Percentiles rank a stretch among this genome's conserved stretches.
These are phyloP conservation scores for Jaapia argillacea DNA, from an alignment of 768 basidiomycete genomes.

Conservation along the genomic window DNA sequence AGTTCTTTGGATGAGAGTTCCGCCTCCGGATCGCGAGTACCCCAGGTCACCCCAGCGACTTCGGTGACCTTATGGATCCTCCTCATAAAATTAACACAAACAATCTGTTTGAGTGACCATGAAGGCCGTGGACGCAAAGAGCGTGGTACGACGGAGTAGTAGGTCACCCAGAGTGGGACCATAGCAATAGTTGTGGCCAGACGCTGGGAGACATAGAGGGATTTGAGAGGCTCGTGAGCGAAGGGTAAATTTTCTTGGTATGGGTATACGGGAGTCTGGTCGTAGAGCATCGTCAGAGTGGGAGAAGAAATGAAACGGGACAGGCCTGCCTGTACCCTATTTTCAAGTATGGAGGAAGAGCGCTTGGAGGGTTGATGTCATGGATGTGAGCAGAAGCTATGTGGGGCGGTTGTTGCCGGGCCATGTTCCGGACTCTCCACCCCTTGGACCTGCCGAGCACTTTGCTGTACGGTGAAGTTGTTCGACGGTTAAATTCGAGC, in stretches of 20 bases:
- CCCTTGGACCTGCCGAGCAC: no score
- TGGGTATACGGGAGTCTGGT: slow-evolving; percentile 24
- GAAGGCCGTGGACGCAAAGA: slow-evolving; percentile 35
- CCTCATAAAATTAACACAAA: slow-evolving; percentile 41
- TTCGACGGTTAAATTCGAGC: no score
- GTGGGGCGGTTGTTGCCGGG: no score
- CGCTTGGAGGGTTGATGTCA: no score
- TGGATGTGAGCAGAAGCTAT: no score
- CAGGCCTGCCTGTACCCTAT: no score
- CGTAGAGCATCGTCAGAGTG: slow-evolving; percentile 7
- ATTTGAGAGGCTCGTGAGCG: slow-evolving; percentile 34
- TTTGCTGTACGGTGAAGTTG: no score
- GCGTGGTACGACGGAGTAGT: slow-evolving; percentile 34
- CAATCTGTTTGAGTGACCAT: slow-evolving; percentile 38
- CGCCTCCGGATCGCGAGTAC: slow-evolving; percentile 33
- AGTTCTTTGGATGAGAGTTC: slow-evolving; percentile 24
- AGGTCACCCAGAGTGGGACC: slow-evolving; percentile 33
- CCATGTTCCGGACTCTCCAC: no score
- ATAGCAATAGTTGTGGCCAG: slow-evolving; percentile 38
- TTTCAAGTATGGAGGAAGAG: no score
- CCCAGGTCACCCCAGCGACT: slow-evolving; percentile 46
- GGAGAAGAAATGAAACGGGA: neutral
- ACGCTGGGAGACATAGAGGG: slow-evolving; percentile 36
- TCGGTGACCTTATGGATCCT: slow-evolving; percentile 45
- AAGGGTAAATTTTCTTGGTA: slow-evolving; percentile 34